Conservation (phyloP, 192 early-diverging fungal genomes). For the Coemansia sp. region DNA sequence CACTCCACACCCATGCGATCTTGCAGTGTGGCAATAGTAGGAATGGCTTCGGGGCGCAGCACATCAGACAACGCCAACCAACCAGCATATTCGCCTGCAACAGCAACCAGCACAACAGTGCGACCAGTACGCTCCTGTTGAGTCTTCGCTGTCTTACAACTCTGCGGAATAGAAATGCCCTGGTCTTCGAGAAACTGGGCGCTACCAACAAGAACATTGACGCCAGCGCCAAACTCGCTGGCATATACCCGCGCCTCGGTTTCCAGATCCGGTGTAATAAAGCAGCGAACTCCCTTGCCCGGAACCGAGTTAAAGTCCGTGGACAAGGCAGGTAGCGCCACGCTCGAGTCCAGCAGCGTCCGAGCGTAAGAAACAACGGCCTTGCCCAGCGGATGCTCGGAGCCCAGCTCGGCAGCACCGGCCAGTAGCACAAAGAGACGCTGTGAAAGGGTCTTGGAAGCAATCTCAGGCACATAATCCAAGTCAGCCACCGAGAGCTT, state of each 20-base stretch:
- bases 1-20: slow-evolving; percentile 69
- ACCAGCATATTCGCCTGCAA: slow-evolving; percentile 61
- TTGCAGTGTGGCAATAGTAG: slow-evolving; percentile 69
- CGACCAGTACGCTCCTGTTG: slow-evolving; percentile 66
- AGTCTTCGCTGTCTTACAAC: slow-evolving; percentile 33
- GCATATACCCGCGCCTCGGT: slow-evolving; percentile 10
- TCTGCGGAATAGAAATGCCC: slow-evolving; percentile 51
- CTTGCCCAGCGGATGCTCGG: slow-evolving; percentile 92
- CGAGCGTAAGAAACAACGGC: slow-evolving; percentile 66
- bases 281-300: slow-evolving; percentile 69
- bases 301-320: slow-evolving; percentile 65
- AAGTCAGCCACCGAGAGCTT: slow-evolving; percentile 63
- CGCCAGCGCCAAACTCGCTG: slow-evolving; percentile 17
- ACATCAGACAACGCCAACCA: slow-evolving; percentile 82
- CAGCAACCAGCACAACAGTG: slow-evolving; percentile 78
- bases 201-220: slow-evolving; percentile 73
- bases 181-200: slow-evolving; percentile 58
- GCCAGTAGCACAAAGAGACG: slow-evolving; percentile 62
- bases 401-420: slow-evolving; percentile 74
- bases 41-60: slow-evolving; percentile 74
- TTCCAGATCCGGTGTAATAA: slow-evolving; percentile 44
- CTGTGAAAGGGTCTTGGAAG: slow-evolving; percentile 36
- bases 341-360: slow-evolving; percentile 29
- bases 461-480: slow-evolving; percentile 17
- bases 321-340: slow-evolving; percentile 46